A percentile compares a stretch with the other conserved stretches of the same genome.
These are phyloP conservation scores for Polychytrium aggregatum DNA, from an alignment of 192 early-diverging fungal species.

Conservation along the genomic window DNA sequence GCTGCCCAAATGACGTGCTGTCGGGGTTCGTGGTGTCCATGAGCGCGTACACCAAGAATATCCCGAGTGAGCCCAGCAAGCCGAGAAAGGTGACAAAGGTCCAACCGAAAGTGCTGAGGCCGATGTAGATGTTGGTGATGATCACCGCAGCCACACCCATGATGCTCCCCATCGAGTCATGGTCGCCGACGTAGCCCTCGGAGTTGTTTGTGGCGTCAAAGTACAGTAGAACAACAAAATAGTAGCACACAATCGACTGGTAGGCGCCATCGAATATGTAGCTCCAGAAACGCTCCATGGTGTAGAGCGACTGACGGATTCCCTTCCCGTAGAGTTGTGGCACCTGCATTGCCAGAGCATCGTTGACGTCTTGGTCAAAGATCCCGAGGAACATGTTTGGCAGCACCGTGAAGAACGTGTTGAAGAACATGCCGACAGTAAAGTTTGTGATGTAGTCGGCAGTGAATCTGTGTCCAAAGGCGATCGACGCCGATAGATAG, in stretches of 20 bases:
- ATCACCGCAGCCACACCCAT: slow-evolving; percentile 71
- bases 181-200: slow-evolving; percentile 40
- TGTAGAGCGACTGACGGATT: slow-evolving; percentile 72
- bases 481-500: not conserved
- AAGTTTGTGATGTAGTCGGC: slow-evolving; percentile 46
- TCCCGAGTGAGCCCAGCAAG: slow-evolving; percentile 46
- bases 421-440: slow-evolving; percentile 86
- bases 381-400: slow-evolving; percentile 58
- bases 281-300: slow-evolving; percentile 69
- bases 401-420: slow-evolving; percentile 81
- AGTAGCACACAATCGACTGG: slow-evolving; percentile 77
- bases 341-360: slow-evolving; percentile 27
- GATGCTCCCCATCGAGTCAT: slow-evolving; percentile 63
- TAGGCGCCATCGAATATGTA: slow-evolving; percentile 86
- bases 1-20: slow-evolving; percentile 60
- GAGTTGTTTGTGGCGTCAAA: slow-evolving; percentile 37
- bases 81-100: slow-evolving; percentile 61
- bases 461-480: slow-evolving; percentile 26
- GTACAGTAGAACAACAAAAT: slow-evolving; percentile 60
- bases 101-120: slow-evolving; percentile 75
- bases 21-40: slow-evolving; percentile 46
- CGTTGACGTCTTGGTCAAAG: slow-evolving; percentile 65
- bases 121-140: slow-evolving; percentile 68
- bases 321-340: slow-evolving; percentile 72
- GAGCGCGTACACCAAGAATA: too few species aligned